Percentiles rank a stretch among this genome's conserved stretches.
These are phyloP conservation scores for Aspergillus sp. DNA, from an alignment of 2,329 filamentous ascomycete genomes.

Conservation along the genomic window DNA sequence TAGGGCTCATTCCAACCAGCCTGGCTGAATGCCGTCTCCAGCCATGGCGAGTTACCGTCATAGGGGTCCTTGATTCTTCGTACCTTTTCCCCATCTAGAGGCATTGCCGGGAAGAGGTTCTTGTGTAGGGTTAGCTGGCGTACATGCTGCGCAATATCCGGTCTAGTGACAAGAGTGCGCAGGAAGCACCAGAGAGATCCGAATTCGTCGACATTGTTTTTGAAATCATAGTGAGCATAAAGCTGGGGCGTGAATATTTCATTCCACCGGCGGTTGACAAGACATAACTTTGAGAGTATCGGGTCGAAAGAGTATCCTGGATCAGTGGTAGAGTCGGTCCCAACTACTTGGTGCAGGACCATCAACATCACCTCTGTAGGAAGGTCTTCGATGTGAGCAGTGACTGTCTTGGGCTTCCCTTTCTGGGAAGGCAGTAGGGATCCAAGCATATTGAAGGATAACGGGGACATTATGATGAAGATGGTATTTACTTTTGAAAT, in stretches of 20 bases:
- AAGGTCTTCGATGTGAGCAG: too few relatives aligned
- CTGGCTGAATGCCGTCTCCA: neutral
- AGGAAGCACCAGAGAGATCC: neutral
- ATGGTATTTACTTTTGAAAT: too few relatives aligned
- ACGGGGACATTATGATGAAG: too few relatives aligned
- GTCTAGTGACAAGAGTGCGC: neutral
- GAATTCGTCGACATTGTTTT: neutral
- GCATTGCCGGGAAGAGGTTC: neutral
- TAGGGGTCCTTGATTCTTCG: neutral
- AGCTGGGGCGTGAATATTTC: neutral
- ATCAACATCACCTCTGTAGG: neutral
- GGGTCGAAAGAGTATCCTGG: neutral
- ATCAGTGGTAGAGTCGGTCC: neutral
- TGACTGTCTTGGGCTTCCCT: neutral
- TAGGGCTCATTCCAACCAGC: neutral
- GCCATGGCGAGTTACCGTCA: neutral
- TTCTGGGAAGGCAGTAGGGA: neutral
- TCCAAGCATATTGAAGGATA: too few relatives aligned
- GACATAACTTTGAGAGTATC: neutral
- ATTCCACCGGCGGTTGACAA: neutral
- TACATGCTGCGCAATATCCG: neutral
- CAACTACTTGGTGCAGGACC: neutral
- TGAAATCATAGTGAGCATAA: neutral
- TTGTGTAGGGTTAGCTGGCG: neutral
- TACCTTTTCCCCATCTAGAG: neutral